Base-by-base conservation (phyloP, 352 stramenopile genomes). In the Globisporangium parvum region DNA sequence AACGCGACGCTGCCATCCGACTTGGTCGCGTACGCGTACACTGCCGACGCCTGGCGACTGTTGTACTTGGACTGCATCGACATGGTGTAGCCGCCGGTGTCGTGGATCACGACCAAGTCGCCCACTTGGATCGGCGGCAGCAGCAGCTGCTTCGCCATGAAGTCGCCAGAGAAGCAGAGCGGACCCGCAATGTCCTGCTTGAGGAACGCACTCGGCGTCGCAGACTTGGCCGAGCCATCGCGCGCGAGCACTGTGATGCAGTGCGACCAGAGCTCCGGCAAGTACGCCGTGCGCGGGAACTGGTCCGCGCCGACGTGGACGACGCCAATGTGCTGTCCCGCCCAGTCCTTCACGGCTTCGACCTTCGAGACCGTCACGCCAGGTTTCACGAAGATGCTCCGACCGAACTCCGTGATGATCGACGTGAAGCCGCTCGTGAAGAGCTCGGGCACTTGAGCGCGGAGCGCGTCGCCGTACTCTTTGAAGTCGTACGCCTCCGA, bases 361-460 rank as follows among this genome's bases (percentile, higher is more conserved):
- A 98, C 85, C 46, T 84, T 83, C 46, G 82, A 90, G 11, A 95
- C 88, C 0, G 87, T 87, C 40, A 96, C 69, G 21, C 85, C 90
- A 15, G 73, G 77, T 65, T 97, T 98, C 18, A 87, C 77, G 49
- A 96, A 89, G 46, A 97, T 63, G 45, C 74, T 78, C 51, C 85
- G 73, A 31, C 92, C 92, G 46, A 98, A 98, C 70, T 98, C 92
- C 17, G 92, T 98, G 57, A 98, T 85, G 52, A 98, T 89, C 23
- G 65, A 75, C 31, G 71, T 66, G 57, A 85, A 89, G 0, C 73
- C 72, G 26, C 73, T 86, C n/a, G 77, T 75, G 52, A 96, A 97
- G 11, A 98, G 68, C 57, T 91, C 75, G 0, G 88, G 91, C 17
- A 89, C 85, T 21, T 77, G 66, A 3, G 67, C 46, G n/a, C 69